These are phyloP conservation scores for Centrapalus pauciflorus DNA, from an alignment of 129 eudicot species.

Conservation along the genomic window DNA sequence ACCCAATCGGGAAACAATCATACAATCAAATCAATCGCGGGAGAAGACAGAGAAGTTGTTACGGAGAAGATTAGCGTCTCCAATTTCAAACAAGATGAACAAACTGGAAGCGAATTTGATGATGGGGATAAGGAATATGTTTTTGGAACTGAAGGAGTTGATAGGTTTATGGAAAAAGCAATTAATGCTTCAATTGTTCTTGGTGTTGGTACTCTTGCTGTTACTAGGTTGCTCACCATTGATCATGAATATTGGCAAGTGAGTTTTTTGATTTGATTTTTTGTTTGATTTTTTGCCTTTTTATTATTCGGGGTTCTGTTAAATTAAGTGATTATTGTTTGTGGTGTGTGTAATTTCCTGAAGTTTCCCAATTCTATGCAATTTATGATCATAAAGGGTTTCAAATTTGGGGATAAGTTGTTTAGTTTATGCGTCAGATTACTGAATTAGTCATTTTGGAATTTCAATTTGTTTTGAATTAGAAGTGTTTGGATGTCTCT, in stretches of 20 bases:
- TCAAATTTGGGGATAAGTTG: background rate
- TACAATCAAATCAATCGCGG: slow-evolving; percentile 29
- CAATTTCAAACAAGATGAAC: slow-evolving; percentile 17
- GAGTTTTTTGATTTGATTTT: slow-evolving; percentile 17
- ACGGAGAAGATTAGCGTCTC: slow-evolving; percentile 16
- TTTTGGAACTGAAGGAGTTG: slow-evolving; percentile 11
- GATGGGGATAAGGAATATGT: background rate
- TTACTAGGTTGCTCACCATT: slow-evolving; percentile 60
- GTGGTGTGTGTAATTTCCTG: background rate
- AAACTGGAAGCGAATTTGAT: slow-evolving; percentile 5
- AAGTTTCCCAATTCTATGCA: background rate
- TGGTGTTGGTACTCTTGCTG: slow-evolving; percentile 52
- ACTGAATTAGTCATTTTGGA: too few species aligned
- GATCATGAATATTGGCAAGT: slow-evolving; percentile 73
- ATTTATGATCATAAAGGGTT: background rate
- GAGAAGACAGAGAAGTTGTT: slow-evolving; percentile 41
- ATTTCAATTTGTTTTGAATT: background rate
- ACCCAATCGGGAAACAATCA: slow-evolving; percentile 9
- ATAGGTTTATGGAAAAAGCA: slow-evolving; percentile 28
- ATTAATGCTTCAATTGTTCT: slow-evolving; percentile 65
- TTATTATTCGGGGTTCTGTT: background rate
- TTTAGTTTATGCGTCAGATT: too few species aligned
- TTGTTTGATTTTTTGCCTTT: background rate
- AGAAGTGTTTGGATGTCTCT: too few species aligned
- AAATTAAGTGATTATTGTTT: background rate